Conservation (phyloP, 192 early-diverging fungal genomes). For the Anaeromyces robustus region DNA sequence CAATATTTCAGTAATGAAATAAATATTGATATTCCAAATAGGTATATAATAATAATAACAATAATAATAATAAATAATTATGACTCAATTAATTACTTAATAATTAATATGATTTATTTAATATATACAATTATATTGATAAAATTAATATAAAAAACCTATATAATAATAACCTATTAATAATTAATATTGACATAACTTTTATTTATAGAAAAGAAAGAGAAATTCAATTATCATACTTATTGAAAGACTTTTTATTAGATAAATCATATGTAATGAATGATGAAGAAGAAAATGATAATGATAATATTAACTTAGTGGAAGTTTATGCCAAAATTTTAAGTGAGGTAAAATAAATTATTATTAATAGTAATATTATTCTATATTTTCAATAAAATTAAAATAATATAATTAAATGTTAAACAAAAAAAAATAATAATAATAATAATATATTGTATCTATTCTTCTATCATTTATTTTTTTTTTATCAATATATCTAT, state of each 20-base stretch:
- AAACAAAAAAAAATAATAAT: too few species aligned
- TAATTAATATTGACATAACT: too few species aligned
- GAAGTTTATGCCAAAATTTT: not conserved
- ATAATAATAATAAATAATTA: too few species aligned
- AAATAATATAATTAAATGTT: too few species aligned
- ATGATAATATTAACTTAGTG: not conserved
- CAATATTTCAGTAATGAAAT: slow-evolving; percentile 21
- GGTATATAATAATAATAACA: slow-evolving; percentile 8
- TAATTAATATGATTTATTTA: not conserved
- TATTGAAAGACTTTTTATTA: not conserved
- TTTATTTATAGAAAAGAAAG: not conserved
- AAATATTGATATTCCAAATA: slow-evolving; percentile 16
- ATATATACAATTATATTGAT: not conserved
- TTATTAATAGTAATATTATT: not conserved
- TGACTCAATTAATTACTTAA: too few species aligned
- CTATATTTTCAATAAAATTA: too few species aligned
- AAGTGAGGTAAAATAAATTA: not conserved
- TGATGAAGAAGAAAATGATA: not conserved
- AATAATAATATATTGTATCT: too few species aligned
- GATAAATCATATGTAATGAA: not conserved
- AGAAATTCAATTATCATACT: slow-evolving; percentile 5
- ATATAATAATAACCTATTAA: too few species aligned
- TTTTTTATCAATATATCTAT: too few species aligned
- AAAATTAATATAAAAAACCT: too few species aligned
- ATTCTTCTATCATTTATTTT: too few species aligned